Evolutionary conservation across 1,139 yeast genomes (phyloP).

Genomic region (Sugiyamaella novakii): DNA sequence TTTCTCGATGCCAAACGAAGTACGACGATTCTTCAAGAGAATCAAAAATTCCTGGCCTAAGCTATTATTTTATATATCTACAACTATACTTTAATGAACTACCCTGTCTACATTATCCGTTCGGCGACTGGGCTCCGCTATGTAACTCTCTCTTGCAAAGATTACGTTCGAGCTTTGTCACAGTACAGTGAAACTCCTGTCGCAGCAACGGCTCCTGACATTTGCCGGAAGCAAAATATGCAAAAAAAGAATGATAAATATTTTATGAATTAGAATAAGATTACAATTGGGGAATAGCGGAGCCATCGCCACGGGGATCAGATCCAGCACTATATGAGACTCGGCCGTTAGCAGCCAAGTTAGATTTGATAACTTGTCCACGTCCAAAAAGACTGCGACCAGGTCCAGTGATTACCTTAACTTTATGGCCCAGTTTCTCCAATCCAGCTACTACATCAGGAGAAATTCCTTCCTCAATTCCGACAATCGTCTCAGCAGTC

Average conservation of each 20-base stretch:
- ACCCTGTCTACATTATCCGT: background rate
- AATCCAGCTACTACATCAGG: conserved; percentile 50
- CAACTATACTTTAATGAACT: background rate
- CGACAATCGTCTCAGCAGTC: conserved; percentile 55
- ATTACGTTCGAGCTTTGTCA: no score
- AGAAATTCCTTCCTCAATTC: conserved; percentile 66
- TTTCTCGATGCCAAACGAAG: conserved; percentile 91
- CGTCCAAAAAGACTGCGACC: conserved; percentile 60
- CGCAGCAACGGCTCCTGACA: background rate
- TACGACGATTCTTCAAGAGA: conserved; percentile 65
- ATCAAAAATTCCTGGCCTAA: conserved; percentile 36
- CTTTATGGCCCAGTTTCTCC: conserved; percentile 59
- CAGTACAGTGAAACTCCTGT: no score
- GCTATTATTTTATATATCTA: background rate
- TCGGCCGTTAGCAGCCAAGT: conserved; percentile 43
- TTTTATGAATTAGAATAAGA: background rate
- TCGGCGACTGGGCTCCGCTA: conserved; percentile 8
- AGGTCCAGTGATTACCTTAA: conserved; percentile 50
- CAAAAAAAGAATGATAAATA: background rate
- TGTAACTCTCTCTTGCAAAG: no score
- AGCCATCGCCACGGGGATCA: conserved; percentile 81
- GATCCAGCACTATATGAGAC: conserved; percentile 70
- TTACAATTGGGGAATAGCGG: conserved; percentile 58
- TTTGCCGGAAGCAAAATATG: background rate
- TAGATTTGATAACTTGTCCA: conserved; percentile 67